Base-by-base conservation (phyloP, 78 protist species). In the Dictyostelium discoideum region DNA sequence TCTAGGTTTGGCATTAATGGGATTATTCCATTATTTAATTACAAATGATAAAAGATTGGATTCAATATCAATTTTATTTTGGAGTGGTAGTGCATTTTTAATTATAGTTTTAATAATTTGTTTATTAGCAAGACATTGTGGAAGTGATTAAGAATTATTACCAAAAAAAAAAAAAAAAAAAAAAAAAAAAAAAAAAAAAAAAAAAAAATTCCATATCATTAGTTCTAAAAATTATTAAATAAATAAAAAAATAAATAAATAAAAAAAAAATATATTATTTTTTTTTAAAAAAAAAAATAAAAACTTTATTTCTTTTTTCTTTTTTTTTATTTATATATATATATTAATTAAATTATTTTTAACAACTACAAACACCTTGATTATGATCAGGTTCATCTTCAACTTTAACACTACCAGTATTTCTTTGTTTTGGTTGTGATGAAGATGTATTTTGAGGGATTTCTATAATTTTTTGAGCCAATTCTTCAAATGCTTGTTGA, bases 401-500 rank as follows among this genome's bases (percentile, higher is more conserved):
- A 63, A 48, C 32, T 48, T 84, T 63, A 60, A n/a, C 67, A 22
- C 57, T n/a, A 18, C 44, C 39, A 48, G 8, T 48, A 44, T 54
- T 82, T 63, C 67, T 84, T 39, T 48, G 69, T 81, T 48, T 84
- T 82, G 40, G 20, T 57, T 54, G 48, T 39, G 76, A 24, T n/a
- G 86, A 78, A 7, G 54, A 16, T 39, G 84, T 79, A 74, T 74
- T 74, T 37, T 74, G 81, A 13, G 93, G 93, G 29, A 85, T 50
- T 72, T 96, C 97, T 22, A 96, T 9, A n/a, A 96, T 92, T 84
- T 96, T 89, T 37, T 82, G 92, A 20, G 94, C 97, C 22, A 96
- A 67, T 72, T 86, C 97, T 39, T 95, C 97, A 48, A 97, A 97
- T 7, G 98, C 98, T 54, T 97, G 97, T 73, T 82, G 96, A 50